Conservation (phyloP, 2,329 filamentous ascomycete genomes). For the Herpotrichia juniperi region DNA sequence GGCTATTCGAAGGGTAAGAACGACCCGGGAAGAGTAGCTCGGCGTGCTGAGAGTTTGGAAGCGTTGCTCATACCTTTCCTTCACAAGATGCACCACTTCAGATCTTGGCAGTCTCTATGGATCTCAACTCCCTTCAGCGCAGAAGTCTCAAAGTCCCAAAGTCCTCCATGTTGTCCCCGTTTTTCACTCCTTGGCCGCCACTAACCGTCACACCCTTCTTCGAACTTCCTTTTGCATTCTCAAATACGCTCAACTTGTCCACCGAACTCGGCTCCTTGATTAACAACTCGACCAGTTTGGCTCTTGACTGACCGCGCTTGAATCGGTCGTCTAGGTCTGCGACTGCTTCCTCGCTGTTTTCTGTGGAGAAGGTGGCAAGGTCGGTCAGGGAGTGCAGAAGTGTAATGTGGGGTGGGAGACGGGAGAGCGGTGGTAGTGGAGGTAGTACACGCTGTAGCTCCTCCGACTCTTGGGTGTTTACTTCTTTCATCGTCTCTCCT, state of each 20-base stretch:
- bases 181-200: slow-evolving; percentile 19
- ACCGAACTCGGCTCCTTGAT: slow-evolving; percentile 46
- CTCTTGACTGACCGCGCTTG: slow-evolving; percentile 82
- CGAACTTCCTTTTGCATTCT: not conserved
- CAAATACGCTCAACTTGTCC: not conserved
- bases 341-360: slow-evolving; percentile 87
- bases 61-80: not conserved
- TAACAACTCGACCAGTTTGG: slow-evolving; percentile 81
- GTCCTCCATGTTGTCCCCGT: slow-evolving; percentile 39
- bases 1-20: not conserved
- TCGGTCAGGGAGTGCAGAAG: slow-evolving; percentile 80
- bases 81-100: too few species aligned
- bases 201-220: slow-evolving; percentile 21
- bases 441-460: slow-evolving; percentile 50
- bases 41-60: not conserved
- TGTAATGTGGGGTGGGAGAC: slow-evolving; percentile 78
- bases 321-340: slow-evolving; percentile 89
- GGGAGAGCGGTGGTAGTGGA: slow-evolving; percentile 60
- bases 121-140: slow-evolving; percentile 14
- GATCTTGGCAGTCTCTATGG: not conserved
- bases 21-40: too few species aligned
- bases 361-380: slow-evolving; percentile 74
- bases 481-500: not conserved
- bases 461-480: not conserved
- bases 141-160: slow-evolving; percentile 37